Evolutionary conservation across 75 land plant genomes (phyloP), one percentile per base, ranked within the genome.

Genomic region (Sequoiadendron giganteum): DNA sequence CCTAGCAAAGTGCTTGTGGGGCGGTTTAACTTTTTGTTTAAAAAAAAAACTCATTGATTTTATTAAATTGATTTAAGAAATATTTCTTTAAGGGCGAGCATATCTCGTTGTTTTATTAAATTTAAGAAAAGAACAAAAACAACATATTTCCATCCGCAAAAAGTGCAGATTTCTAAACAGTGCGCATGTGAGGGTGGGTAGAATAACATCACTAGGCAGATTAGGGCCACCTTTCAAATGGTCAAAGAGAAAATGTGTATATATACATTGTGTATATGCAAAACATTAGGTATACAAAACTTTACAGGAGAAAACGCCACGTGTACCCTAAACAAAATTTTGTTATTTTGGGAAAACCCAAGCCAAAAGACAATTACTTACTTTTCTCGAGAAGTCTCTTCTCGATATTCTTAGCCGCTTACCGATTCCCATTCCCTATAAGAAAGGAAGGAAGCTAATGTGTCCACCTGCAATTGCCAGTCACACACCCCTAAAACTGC

Each of bases 401-500:
- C 38, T 73, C 77, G 77, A 73, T 73, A 73, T 30, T 10, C 14
- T 73, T 73, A 0, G 13, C 14, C 11, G 28, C 11, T 21, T 8
- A 38, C 0, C 10, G 21, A 68, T 34, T 34, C 14, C 38, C 38
- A 2, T 65, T 65, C 70, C 70, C 70, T 21, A 65, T 25, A 25
- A 73, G 38, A 13, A 34, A 34, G 38, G 32, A 70, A 34, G 1
- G 2, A 68, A 68, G 72, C 6, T 68, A 0, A 32, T 30, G 77
- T 73, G 77, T 73, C 77, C 77, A 73, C 77, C 77, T 73, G 77
- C 77, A 10, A 34, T 73, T 73, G 36, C 77, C 77, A 32, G 34
- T 73, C 15, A 30, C 10, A 32, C 13, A 32, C 36, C 5, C 9
- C 25, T n/a, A 11, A 73, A 73, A 73, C 77, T 34, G 38, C 77